Conservation (phyloP, 192 early-diverging fungal species). For the Linnemannia hyalina region DNA sequence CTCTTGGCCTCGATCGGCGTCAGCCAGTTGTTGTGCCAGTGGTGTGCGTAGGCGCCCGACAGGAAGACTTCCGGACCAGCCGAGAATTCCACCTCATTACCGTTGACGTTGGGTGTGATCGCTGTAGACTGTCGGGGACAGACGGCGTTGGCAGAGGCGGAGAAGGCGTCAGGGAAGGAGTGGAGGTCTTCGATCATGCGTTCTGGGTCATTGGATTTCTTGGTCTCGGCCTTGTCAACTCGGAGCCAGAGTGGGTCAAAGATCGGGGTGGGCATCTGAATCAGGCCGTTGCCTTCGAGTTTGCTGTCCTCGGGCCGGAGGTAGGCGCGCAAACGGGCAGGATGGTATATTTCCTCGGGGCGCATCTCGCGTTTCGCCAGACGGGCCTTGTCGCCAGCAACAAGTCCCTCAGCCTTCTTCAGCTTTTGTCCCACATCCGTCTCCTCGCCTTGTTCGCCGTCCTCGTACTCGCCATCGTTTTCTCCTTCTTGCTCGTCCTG, state of each 20-base stretch:
- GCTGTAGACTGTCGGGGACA: conserved; percentile 13
- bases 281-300: conserved; percentile 36
- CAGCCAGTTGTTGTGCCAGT: conserved; percentile 58
- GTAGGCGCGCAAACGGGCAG: conserved; percentile 41
- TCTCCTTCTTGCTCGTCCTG: neutral
- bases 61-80: conserved; percentile 49
- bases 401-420: neutral
- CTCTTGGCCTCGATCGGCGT: conserved; percentile 27
- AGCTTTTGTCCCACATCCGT: neutral
- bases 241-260: conserved; percentile 59
- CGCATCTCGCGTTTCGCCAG: conserved; percentile 39
- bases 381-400: neutral
- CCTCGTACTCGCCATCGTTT: conserved; percentile 2
- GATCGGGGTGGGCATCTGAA: conserved; percentile 42
- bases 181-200: conserved; percentile 28
- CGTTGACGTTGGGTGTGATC: neutral
- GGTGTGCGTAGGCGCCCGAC: conserved; percentile 48
- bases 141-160: conserved; percentile 10
- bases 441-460: neutral
- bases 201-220: conserved; percentile 14
- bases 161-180: conserved; percentile 33
- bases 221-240: conserved; percentile 18
- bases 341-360: conserved; percentile 54
- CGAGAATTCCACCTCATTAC: conserved; percentile 12
- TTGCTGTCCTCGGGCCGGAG: conserved; percentile 23